Base-by-base conservation (phyloP, 805 yeast genomes). In the Starmerella floricola region DNA sequence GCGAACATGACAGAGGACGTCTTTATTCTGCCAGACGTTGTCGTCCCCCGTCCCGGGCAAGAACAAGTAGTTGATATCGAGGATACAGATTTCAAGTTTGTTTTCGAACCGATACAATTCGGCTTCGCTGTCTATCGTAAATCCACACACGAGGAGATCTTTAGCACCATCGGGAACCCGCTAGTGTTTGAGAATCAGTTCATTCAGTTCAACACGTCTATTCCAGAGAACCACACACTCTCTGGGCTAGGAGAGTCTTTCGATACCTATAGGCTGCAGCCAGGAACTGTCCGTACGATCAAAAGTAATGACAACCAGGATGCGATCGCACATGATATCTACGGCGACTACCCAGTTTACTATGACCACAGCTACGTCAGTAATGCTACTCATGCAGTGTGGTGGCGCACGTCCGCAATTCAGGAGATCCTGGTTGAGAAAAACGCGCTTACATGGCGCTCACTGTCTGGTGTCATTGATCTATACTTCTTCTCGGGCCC, bases 401-500 rank as follows among this genome's bases (percentile, higher is more conserved):
- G 38, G 38, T 35, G 31, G 38, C 31, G 38, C n/a, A 27, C 31
- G 13, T 26, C 31, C 4, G 38, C 38, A 16, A 35, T 35, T 18
- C 31, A 26, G 38, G 38, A 35, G 17, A 16, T 27, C 24, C 16
- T 26, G 3, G 21, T 35, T 12, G 24, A 18, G 6, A 31, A 35
- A 15, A 17, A 16, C 3, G n/a, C 31, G 15, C 31, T 35, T 10
- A 35, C 38, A 3, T 35, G 38, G 38, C 31, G 38, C 5, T 17
- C 38, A 3, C 17, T 35, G 15, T 17, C 27, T 26, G 38, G 38
- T n/a, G 21, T 27, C 8, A 16, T 35, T 18, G 38, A 35, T 16
- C 31, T 35, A 3, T 35, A 26, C 31, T 35, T 35, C 31, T 35
- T 35, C 38, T 21, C 31, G 8, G 38, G 38, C 4, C 38, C 38